Conservation (phyloP, 2,329 filamentous ascomycete species). For the Fusarium sp. region DNA sequence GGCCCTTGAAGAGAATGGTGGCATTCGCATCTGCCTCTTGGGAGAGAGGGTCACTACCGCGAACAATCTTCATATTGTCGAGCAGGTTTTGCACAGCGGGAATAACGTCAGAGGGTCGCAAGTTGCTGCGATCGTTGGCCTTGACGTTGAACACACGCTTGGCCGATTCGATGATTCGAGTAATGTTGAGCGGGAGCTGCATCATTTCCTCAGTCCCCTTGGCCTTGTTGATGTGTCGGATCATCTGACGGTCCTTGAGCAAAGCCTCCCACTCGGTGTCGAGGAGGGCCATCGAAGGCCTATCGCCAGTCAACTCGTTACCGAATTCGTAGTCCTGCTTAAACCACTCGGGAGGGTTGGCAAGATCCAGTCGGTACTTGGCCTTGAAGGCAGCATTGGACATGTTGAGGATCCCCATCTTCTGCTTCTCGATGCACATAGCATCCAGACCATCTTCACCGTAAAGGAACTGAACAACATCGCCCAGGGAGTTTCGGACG, state of each 20-base stretch:
- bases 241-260: conserved; percentile 72
- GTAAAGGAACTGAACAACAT: conserved; percentile 96
- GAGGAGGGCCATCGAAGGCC: conserved; percentile 83
- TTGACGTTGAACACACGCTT: conserved; percentile 92
- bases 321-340: conserved; percentile 72
- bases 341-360: conserved; percentile 67
- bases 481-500: conserved; percentile 93
- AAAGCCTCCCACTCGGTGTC: conserved; percentile 89
- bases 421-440: conserved; percentile 90
- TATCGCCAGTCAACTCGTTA: conserved; percentile 83
- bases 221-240: conserved; percentile 71
- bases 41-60: conserved; percentile 82
- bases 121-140: conserved; percentile 82
- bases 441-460: conserved; percentile 97
- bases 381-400: conserved; percentile 79
- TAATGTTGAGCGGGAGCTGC: conserved; percentile 91
- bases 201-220: conserved; percentile 83
- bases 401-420: conserved; percentile 83
- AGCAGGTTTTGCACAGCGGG: conserved; percentile 78
- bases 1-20: conserved; percentile 89
- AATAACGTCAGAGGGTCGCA: conserved; percentile 88
- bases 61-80: conserved; percentile 81
- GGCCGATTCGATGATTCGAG: conserved; percentile 88
- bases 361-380: conserved; percentile 82
- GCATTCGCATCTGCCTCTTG: conserved; percentile 86